Base-by-base conservation (phyloP, 768 basidiomycete species). In the Xerocomellus dryophilus region DNA sequence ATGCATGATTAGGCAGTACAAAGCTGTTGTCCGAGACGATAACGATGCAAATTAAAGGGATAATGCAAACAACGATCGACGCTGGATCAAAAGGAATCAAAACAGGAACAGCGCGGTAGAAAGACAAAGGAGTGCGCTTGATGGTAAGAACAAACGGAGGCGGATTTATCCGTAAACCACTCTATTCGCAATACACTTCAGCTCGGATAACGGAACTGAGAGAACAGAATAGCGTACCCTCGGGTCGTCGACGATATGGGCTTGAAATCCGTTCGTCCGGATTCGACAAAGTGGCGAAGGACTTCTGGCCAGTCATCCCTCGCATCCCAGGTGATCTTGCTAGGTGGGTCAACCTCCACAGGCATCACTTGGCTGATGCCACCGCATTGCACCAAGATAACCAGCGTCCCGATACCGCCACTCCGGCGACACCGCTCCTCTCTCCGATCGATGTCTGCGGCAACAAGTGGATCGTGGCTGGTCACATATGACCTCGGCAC, bases 351-450 rank as follows among this genome's bases (percentile, higher is more conserved):
- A 47, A 91, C 85, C 66, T 92, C 90, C 58, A 91, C 87, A 31
- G 90, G 90, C 85, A 91, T 88, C 58, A 92, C 88, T 62, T 92
- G 88, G 64, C 82, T 84, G 63, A 90, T 78, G 21, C 78, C 77
- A 35, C 82, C 86, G 63, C 89, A 90, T 64, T 91, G 87, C 53
- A 92, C 77, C 66, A 91, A 76, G 68, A 92, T 78, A 47, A 91
- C 78, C 3, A 85, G 76, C 5, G 85, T 82, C 18, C 90, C 90
- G 59, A 91, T 84, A 12, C 90, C 90, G 12, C 90, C 90, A 61
- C 70, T 80, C 32, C 80, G 79, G 25, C 90, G 81, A 71, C 86
- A 90, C 42, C 90, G 83, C 36, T 89, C 85, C 64, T 91, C 89
- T 58, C 90, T 86, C 47, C 86, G 81, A 63, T 83, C 81, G 58